phyloP scores from a whole-genome alignment of 2,329 filamentous ascomycete species.

The Neofusicoccum sp. region DNA sequence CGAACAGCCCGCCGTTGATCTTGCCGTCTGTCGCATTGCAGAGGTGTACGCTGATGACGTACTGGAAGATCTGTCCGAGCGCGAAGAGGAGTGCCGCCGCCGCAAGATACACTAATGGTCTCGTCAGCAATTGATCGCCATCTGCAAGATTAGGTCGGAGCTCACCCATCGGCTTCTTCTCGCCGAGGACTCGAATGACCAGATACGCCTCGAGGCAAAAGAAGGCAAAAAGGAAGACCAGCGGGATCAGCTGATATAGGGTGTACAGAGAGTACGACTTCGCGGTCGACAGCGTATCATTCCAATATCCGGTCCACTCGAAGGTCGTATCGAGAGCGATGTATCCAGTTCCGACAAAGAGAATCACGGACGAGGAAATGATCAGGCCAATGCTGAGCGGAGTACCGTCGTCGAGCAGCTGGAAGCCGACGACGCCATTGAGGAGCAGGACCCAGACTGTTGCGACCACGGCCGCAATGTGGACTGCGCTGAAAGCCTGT shows the following conservation, averaged over 20 bases:
- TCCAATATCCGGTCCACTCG: constrained; percentile 77
- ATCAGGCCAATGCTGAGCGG: constrained; percentile 77
- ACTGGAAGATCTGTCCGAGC: constrained; percentile 93
- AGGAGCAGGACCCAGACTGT: constrained; percentile 88
- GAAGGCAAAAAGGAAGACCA: constrained; percentile 86
- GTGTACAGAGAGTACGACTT: constrained; percentile 87
- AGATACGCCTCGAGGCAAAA: constrained; percentile 80
- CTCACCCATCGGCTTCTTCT: constrained; percentile 82
- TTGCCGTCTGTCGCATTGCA: constrained; percentile 79
- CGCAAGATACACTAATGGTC: constrained; percentile 65
- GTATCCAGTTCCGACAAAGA: constrained; percentile 91
- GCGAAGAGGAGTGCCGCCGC: constrained; percentile 79
- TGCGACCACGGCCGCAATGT: constrained; percentile 84
- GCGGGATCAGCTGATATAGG: constrained; percentile 83
- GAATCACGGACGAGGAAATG: constrained; percentile 62
- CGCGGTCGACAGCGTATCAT: constrained; percentile 51
- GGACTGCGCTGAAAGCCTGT: constrained; percentile 83
- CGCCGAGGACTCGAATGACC: constrained; percentile 81
- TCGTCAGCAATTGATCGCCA: not conserved
- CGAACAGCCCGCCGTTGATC: constrained; percentile 90
- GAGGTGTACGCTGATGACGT: constrained; percentile 86
- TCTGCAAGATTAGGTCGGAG: constrained; percentile 20
- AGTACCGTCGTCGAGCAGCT: constrained; percentile 91
- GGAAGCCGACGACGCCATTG: constrained; percentile 89
- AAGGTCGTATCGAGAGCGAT: constrained; percentile 93